Evolutionary conservation across 257 asterid species (phyloP), one percentile per base, ranked within the genome.

Genomic region (Nicotiana benthamiana): DNA sequence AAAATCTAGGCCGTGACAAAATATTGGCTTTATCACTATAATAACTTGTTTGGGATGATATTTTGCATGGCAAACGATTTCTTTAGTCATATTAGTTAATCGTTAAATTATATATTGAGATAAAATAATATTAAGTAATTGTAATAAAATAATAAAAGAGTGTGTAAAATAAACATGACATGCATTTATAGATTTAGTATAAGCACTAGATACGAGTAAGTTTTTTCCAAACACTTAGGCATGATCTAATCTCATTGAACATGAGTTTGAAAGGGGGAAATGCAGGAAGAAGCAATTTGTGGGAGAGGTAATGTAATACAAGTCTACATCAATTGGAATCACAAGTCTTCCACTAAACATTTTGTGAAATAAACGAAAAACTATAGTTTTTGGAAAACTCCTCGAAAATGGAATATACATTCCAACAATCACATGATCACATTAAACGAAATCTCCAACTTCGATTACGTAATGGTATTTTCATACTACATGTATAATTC

Each of bases 351-450:
- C n/a, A 24, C 36, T 18, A 61, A 62, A 26, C 2, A 26, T 24
- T 2, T 59, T 22, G 2, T 20, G 64, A 59, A 20, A 59, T 20
- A 59, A 61, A 24, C 10, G 12, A 24, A 60, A 0, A 3, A 20
- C 0, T 22, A 68, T 68, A 5, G 2, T 1, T 68, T 40, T 11
- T 0, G 0, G 11, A 20, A 1, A n/a, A 40, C 24, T 5, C 77
- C 77, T 72, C 22, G 60, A 46, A 13, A n/a, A 22, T 26, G 59
- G 36, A 43, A 72, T 46, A 9, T 46, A 72, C 34, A 9, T 22
- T 72, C 78, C 78, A 72, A 3, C 78, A 72, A 24, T 72, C 78
- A 46, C 78, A 72, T 43, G 77, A 72, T 24, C 28, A 72, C 61
- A 46, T 46, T 46, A 22, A 72, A 46, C 24, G 4, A 72, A 46